phyloP scores from a whole-genome alignment of 345 rosid genomes.

The Citrus glauca region DNA sequence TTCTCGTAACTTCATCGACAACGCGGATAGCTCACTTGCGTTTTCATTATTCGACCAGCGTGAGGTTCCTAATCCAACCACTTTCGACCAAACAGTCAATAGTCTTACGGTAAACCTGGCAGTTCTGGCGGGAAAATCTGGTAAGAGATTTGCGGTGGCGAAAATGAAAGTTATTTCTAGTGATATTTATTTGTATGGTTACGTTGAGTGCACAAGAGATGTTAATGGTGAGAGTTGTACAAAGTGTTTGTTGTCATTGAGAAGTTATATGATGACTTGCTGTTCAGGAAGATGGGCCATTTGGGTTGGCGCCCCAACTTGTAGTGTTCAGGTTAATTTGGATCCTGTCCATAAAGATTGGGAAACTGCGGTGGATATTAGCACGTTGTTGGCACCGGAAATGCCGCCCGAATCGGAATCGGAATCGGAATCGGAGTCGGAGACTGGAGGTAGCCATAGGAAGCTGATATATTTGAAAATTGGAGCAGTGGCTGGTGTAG shows the following conservation, averaged over 20 bases:
- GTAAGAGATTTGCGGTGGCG: neutral
- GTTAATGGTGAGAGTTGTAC: slow-evolving; percentile 6
- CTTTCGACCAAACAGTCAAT: neutral
- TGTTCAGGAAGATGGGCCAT: neutral
- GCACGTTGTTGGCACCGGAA: neutral
- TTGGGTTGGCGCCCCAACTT: slow-evolving; percentile 5
- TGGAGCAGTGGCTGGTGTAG: neutral
- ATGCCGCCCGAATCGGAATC: neutral
- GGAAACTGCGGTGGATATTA: neutral
- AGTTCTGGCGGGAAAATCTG: neutral
- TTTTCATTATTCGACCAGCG: neutral
- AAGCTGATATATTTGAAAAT: neutral
- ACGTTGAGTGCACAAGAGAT: slow-evolving; percentile 11
- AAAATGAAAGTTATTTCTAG: neutral
- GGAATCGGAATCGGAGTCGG: neutral
- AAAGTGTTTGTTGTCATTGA: slow-evolving; percentile 1
- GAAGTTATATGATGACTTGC: neutral
- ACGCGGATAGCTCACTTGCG: neutral
- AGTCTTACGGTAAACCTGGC: neutral
- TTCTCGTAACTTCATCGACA: neutral
- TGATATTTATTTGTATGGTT: neutral
- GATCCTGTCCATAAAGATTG: slow-evolving; percentile 12
- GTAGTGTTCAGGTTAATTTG: slow-evolving; percentile 2
- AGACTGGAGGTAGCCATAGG: neutral
- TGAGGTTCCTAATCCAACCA: neutral